Conservation (phyloP, 345 rosid genomes). For the Populus nigra region DNA sequence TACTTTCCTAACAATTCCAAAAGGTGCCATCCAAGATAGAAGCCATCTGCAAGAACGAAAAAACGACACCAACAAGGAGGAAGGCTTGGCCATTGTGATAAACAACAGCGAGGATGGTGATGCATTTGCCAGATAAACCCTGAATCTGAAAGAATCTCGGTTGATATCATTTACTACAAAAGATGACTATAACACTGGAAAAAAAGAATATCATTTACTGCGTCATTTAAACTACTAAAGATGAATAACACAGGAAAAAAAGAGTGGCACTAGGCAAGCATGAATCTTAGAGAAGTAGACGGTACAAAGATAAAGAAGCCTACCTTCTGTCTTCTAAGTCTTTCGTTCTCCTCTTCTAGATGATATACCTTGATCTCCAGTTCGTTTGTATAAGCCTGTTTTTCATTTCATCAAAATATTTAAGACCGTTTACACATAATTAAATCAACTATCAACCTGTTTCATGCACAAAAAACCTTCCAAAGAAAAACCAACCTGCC, state of each 20-base stretch:
- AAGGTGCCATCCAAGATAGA: no score
- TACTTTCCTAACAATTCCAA: no score
- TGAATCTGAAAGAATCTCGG: no score
- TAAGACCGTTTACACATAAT: not conserved
- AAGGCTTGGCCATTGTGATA: no score
- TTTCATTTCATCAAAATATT: not conserved
- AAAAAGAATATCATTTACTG: not conserved
- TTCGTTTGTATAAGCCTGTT: not conserved
- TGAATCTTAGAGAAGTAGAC: not conserved
- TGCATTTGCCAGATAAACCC: no score
- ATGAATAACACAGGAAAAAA: not conserved
- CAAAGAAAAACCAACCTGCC: not conserved
- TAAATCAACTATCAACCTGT: not conserved
- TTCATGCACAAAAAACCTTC: not conserved
- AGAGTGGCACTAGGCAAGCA: not conserved
- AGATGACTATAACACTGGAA: not conserved
- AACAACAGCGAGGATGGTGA: no score
- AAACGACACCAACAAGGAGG: no score
- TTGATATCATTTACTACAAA: not conserved
- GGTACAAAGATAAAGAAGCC: not conserved
- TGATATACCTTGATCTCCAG: not conserved
- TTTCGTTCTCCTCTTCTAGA: not conserved
- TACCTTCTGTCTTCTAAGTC: not conserved
- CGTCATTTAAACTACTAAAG: not conserved
- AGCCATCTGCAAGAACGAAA: no score